A percentile compares a stretch with the other conserved stretches of the same genome.
Conservation (phyloP, 2,329 filamentous ascomycete genomes). For the Pseudogymnoascus sp. region DNA sequence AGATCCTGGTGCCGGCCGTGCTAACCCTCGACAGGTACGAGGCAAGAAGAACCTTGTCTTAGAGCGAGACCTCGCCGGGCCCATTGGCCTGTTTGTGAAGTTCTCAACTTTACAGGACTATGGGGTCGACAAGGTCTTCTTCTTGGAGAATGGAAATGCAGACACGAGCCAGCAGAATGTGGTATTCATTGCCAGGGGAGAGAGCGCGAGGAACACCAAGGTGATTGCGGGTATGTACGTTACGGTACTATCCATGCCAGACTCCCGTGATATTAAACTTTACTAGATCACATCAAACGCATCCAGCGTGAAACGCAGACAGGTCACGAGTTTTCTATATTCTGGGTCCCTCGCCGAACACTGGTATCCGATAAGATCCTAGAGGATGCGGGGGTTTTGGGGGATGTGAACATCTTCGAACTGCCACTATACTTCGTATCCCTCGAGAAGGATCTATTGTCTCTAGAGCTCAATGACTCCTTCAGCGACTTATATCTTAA, state of each 20-base stretch:
- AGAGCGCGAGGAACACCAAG: constrained; percentile 76
- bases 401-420: constrained; percentile 83
- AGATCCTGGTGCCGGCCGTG: background rate
- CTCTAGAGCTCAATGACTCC: constrained; percentile 78
- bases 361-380: constrained; percentile 84
- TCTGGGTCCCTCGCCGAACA: constrained; percentile 90
- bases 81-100: constrained; percentile 85
- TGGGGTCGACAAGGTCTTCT: constrained; percentile 95
- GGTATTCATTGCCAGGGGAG: constrained; percentile 84
- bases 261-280: constrained; percentile 33
- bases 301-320: constrained; percentile 80
- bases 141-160: constrained; percentile 90
- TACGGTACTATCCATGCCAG: constrained; percentile 9
- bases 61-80: constrained; percentile 81
- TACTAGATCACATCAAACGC: constrained; percentile 78
- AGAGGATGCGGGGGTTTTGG: constrained; percentile 86
- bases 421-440: constrained; percentile 86
- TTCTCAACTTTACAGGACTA: constrained; percentile 94
- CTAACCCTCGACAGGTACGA: constrained; percentile 60
- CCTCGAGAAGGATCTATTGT: constrained; percentile 82
- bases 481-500: constrained; percentile 82
- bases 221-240: constrained; percentile 69
- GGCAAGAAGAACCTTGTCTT: constrained; percentile 98
- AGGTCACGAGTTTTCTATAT: constrained; percentile 92
- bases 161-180: constrained; percentile 93